A percentile compares a stretch with the other conserved stretches of the same genome.
Evolutionary conservation across 2,329 filamentous ascomycete genomes (phyloP).

Genomic region (Calycina herbarum): DNA sequence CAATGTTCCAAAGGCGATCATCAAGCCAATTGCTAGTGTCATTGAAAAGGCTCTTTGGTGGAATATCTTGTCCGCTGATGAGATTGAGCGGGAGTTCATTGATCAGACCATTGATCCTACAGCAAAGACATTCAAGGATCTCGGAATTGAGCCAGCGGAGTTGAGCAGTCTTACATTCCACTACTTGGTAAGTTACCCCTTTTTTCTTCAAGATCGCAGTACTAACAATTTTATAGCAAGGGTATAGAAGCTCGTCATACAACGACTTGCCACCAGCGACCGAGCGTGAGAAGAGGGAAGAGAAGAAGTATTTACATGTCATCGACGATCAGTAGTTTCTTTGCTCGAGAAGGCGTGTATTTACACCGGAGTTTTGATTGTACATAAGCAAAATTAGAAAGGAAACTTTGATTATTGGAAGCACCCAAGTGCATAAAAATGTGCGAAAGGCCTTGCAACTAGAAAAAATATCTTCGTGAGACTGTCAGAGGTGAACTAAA

Average conservation of each 20-base stretch:
- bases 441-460: too few relatives aligned
- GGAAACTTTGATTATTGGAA: constrained; percentile 4
- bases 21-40: constrained; percentile 72
- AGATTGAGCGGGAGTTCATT: constrained; percentile 89
- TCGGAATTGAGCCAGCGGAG: constrained; percentile 86
- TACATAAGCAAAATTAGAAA: constrained; percentile 39
- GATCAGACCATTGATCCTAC: constrained; percentile 87
- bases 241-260: constrained; percentile 82
- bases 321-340: constrained; percentile 73
- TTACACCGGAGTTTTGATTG: constrained; percentile 32
- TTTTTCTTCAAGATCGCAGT: constrained; percentile 6
- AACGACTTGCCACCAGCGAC: constrained; percentile 94
- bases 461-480: not conserved
- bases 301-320: constrained; percentile 96
- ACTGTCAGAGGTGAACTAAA: not conserved
- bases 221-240: constrained; percentile 63
- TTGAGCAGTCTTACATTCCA: constrained; percentile 86
- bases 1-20: constrained; percentile 79
- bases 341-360: constrained; percentile 11
- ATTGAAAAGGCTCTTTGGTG: constrained; percentile 89
- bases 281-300: constrained; percentile 89
- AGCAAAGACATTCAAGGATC: constrained; percentile 94
- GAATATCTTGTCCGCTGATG: constrained; percentile 77
- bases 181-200: constrained; percentile 71
- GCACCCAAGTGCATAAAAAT: not conserved